Evolutionary conservation across 139 green algal species (phyloP).

Genomic region (Coccomyxa sp.): DNA sequence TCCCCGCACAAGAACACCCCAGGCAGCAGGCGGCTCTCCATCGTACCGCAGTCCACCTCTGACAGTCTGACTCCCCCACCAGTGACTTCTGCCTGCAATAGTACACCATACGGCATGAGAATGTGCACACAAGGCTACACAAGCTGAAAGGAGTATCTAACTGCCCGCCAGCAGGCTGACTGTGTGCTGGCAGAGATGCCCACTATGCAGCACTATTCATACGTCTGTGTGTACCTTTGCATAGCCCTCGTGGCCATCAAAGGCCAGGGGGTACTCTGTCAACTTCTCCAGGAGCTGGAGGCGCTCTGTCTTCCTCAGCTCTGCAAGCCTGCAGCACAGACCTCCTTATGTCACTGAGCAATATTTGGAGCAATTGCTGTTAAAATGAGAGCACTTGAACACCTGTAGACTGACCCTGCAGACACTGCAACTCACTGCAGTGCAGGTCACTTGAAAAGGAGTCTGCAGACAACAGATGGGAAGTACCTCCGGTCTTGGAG

Average conservation of each 20-base stretch:
- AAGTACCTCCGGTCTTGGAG: slow-evolving; percentile 24
- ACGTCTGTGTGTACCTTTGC: slow-evolving; percentile 34
- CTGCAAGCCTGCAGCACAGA: no score
- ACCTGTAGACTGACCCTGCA: no score
- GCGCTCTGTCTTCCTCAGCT: slow-evolving; percentile 47
- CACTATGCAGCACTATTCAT: not conserved
- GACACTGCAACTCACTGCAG: slow-evolving; percentile 31
- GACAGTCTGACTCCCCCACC: slow-evolving; percentile 77
- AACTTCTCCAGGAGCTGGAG: slow-evolving; percentile 51
- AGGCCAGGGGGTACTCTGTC: slow-evolving; percentile 48
- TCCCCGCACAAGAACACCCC: slow-evolving; percentile 78
- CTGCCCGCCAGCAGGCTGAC: not conserved
- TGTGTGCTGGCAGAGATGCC: not conserved
- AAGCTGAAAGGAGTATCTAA: not conserved
- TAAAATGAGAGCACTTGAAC: not conserved
- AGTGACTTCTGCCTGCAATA: slow-evolving; percentile 61
- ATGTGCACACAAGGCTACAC: not conserved
- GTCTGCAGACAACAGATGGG: no score
- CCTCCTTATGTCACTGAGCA: no score
- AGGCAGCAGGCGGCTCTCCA: slow-evolving; percentile 61
- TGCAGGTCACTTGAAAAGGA: no score
- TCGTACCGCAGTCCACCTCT: slow-evolving; percentile 60
- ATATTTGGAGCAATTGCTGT: not conserved
- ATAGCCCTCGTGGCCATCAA: slow-evolving; percentile 64
- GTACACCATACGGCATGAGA: not conserved